Percentiles rank a stretch among this genome's conserved stretches.
These are phyloP conservation scores for Suhomyces canberraensis DNA, from an alignment of 805 yeast genomes.

Conservation along the genomic window DNA sequence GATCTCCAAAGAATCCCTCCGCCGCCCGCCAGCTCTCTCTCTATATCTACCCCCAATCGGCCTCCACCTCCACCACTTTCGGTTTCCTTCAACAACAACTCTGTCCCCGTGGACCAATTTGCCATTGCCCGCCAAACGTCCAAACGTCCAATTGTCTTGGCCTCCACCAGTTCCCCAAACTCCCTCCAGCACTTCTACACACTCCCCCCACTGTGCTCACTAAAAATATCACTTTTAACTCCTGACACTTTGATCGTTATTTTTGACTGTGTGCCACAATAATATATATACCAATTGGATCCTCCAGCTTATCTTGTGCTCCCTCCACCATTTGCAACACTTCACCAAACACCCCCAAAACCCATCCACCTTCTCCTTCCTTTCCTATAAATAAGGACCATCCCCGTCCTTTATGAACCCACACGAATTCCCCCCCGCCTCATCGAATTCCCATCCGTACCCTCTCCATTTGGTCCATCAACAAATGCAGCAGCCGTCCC, in stretches of 20 bases:
- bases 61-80: too few relatives aligned
- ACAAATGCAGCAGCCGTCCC: conserved; percentile 5
- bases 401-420: too few relatives aligned
- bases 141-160: too few relatives aligned
- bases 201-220: too few relatives aligned
- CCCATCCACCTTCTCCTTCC: not conserved
- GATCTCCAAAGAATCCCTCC: not conserved
- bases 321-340: not conserved
- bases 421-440: too few relatives aligned
- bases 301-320: not conserved
- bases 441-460: conserved; percentile 2
- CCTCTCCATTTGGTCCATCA: conserved; percentile 10
- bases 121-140: too few relatives aligned
- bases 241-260: conserved; percentile 1
- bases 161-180: too few relatives aligned
- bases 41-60: not conserved
- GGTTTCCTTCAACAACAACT: too few relatives aligned
- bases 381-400: too few relatives aligned
- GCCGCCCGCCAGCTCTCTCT: not conserved
- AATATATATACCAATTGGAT: not conserved
- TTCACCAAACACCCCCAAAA: not conserved
- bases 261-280: not conserved
- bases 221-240: conserved; percentile 1
- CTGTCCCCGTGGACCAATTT: too few relatives aligned
- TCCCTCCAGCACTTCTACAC: too few relatives aligned